Conservation (phyloP, 257 asterid genomes). For the Fraxinus quadrangulata region DNA sequence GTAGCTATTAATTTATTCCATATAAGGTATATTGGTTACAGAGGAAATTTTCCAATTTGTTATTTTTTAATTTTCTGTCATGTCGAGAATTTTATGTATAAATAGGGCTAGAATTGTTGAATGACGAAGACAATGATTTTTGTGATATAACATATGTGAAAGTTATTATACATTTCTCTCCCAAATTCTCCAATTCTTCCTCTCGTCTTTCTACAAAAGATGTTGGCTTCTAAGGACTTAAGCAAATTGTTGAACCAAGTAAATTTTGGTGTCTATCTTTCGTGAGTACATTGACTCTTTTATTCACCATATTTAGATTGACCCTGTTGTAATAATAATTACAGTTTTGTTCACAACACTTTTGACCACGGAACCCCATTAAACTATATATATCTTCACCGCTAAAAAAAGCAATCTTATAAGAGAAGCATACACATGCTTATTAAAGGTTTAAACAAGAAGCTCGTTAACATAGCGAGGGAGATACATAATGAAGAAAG, state of each 20-base stretch:
- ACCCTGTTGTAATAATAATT: background rate
- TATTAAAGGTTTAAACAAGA: background rate
- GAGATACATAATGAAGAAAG: background rate
- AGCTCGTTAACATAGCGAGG: background rate
- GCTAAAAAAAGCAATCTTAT: background rate
- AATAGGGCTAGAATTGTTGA: background rate
- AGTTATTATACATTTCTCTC: background rate
- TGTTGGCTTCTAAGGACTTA: background rate
- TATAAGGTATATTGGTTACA: background rate
- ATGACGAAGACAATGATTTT: background rate
- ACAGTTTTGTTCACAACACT: background rate
- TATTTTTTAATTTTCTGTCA: background rate
- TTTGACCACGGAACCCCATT: background rate
- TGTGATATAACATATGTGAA: background rate
- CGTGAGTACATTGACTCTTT: background rate
- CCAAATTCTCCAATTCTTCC: too few species aligned
- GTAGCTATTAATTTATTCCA: background rate
- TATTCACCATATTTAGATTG: background rate
- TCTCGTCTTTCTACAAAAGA: background rate
- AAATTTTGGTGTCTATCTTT: background rate
- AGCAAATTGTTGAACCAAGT: background rate
- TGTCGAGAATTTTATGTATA: background rate
- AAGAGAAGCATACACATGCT: background rate
- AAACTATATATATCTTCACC: background rate
- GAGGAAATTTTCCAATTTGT: background rate